Conservation (phyloP, 148 eudicot species). For the Nepenthes gracilis region DNA sequence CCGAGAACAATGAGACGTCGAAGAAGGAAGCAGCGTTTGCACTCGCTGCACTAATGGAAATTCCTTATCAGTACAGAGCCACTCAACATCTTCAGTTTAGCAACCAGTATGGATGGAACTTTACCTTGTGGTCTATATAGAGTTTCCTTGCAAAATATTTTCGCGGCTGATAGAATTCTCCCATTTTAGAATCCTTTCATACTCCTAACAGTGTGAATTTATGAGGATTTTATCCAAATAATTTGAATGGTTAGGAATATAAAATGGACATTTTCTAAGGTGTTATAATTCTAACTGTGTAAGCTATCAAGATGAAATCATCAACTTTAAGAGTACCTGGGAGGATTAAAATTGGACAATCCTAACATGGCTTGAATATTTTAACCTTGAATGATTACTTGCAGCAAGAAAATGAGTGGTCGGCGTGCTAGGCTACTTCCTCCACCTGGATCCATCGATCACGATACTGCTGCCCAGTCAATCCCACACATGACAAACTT, state of each 20-base stretch:
- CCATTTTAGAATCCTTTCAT: too few relatives aligned
- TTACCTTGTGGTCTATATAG: not conserved
- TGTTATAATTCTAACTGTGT: too few relatives aligned
- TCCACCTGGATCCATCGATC: conserved; percentile 48
- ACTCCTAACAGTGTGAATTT: too few relatives aligned
- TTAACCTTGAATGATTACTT: conserved; percentile 1
- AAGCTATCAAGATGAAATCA: too few relatives aligned
- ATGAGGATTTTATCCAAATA: too few relatives aligned
- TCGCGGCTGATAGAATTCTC: too few relatives aligned
- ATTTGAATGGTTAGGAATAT: too few relatives aligned
- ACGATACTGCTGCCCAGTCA: conserved; percentile 34
- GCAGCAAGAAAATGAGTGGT: conserved; percentile 14
- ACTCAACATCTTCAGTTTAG: conserved; percentile 31
- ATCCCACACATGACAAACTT: conserved; percentile 12
- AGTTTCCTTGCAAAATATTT: not conserved
- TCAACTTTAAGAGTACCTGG: too few relatives aligned
- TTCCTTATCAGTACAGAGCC: conserved; percentile 70
- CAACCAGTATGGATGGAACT: conserved; percentile 21
- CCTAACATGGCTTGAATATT: not conserved
- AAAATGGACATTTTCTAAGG: too few relatives aligned
- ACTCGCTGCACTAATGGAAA: conserved; percentile 81
- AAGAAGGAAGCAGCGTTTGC: conserved; percentile 79
- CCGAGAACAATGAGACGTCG: conserved; percentile 32
- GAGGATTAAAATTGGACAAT: not conserved
- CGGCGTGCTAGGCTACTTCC: conserved; percentile 39